These are phyloP conservation scores for Spongispora temasekensis DNA, from an alignment of 1,284 basidiomycete species.

Conservation along the genomic window DNA sequence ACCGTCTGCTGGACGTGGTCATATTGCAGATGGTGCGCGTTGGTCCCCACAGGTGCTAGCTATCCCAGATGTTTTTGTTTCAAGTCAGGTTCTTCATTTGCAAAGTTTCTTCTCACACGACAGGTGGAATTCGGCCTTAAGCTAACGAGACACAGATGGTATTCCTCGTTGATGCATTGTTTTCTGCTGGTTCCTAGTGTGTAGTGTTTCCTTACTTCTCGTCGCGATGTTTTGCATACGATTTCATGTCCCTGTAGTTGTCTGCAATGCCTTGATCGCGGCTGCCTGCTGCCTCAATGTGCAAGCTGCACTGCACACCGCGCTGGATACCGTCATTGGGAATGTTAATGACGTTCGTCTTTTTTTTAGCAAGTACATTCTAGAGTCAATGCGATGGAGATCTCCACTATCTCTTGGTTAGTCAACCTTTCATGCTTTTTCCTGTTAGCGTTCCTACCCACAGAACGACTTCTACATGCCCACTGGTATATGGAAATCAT, in stretches of 20 bases:
- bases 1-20: constrained; percentile 2
- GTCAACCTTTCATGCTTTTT: background rate
- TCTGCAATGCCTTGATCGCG: constrained; percentile 2
- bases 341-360: constrained; percentile 5
- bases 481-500: constrained; percentile 10
- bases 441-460: background rate
- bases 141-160: constrained; percentile 17
- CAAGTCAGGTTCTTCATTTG: constrained; percentile 12
- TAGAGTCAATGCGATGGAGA: constrained; percentile 14
- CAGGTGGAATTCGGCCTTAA: constrained; percentile 12
- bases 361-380: constrained; percentile 13
- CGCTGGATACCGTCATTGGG: constrained; percentile 13
- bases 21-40: constrained; percentile 13
- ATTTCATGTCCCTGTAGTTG: too few relatives aligned
- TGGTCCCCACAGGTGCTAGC: background rate
- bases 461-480: constrained; percentile 11
- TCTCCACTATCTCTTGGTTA: constrained; percentile 6
- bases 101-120: constrained; percentile 11
- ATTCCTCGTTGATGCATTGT: constrained; percentile 9
- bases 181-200: constrained; percentile 8
- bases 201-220: constrained; percentile 3
- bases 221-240: too few relatives aligned
- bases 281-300: constrained; percentile 9
- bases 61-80: too few relatives aligned
- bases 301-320: constrained; percentile 12